Percentiles rank a stretch among this genome's conserved stretches.
phyloP scores from a whole-genome alignment of 163 green algal species.

The Prototheca stagnorum region DNA sequence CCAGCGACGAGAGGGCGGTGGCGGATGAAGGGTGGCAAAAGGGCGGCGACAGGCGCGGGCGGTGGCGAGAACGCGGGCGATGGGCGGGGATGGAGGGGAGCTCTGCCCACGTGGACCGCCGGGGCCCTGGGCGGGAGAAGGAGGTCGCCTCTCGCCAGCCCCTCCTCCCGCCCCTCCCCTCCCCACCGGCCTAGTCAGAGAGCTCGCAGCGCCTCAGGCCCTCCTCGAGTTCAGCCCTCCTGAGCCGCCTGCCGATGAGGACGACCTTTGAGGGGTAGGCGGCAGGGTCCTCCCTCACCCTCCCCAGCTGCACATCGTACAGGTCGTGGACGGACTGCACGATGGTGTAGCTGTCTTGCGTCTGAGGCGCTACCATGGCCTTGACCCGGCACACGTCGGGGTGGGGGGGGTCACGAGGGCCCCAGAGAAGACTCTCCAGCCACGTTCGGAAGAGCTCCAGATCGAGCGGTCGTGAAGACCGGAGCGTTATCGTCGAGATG shows the following conservation, averaged over 20 bases:
- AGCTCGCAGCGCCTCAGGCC: no score
- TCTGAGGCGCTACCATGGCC: constrained; percentile 40
- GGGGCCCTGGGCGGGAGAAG: no score
- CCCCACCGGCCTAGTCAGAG: no score
- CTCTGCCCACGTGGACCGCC: no score
- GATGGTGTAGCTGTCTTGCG: constrained; percentile 27
- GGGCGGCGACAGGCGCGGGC: no score
- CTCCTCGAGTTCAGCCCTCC: no score
- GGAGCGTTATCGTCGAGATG: constrained; percentile 4
- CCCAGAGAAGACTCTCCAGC: constrained; percentile 70
- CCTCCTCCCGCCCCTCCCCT: no score
- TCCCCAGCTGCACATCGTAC: constrained; percentile 48
- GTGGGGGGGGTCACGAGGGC: constrained; percentile 24
- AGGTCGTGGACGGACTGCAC: constrained; percentile 67
- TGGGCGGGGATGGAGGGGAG: no score
- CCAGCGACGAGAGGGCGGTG: no score
- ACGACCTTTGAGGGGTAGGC: constrained; percentile 24
- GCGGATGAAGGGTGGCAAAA: no score
- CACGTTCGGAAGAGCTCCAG: constrained; percentile 25
- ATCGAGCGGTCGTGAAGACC: not conserved
- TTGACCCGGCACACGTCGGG: constrained; percentile 71
- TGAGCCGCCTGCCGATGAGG: constrained; percentile 43
- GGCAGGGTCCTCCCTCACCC: constrained; percentile 8
- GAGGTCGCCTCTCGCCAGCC: no score
- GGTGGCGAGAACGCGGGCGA: no score